phyloP scores from a whole-genome alignment of 768 basidiomycete species.

The Rhodosporidiobolus odoratus region DNA sequence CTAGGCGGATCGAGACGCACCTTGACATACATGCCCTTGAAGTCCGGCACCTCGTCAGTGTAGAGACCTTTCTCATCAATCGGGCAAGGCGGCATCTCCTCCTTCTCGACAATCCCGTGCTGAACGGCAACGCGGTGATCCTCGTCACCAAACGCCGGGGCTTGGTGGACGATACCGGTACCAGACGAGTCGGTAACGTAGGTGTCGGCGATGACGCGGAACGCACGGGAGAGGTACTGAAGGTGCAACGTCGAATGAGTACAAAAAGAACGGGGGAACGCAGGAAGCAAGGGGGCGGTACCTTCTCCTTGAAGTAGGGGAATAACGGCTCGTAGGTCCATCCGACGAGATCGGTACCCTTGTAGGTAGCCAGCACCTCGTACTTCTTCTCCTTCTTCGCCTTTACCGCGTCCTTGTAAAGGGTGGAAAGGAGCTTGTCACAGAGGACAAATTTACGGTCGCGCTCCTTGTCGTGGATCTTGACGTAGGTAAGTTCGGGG shows the following conservation, averaged over 20 bases:
- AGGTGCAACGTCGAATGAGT: neutral
- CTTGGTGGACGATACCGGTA: slow-evolving; percentile 98
- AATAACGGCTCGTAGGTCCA: slow-evolving; percentile 94
- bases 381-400: slow-evolving; percentile 79
- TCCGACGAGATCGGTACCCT: slow-evolving; percentile 87
- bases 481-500: slow-evolving; percentile 91
- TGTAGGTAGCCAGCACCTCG: slow-evolving; percentile 63
- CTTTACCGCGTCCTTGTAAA: slow-evolving; percentile 96
- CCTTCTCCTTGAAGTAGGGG: slow-evolving; percentile 93
- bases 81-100: slow-evolving; percentile 94
- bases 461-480: slow-evolving; percentile 84
- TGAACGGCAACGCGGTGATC: slow-evolving; percentile 89
- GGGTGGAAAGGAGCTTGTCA: slow-evolving; percentile 73
- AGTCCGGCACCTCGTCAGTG: slow-evolving; percentile 83
- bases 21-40: slow-evolving; percentile 83
- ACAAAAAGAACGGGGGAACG: neutral
- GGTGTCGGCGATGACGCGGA: slow-evolving; percentile 78
- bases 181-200: slow-evolving; percentile 92
- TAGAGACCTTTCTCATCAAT: slow-evolving; percentile 84
- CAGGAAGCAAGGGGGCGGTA: slow-evolving; percentile 44
- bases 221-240: slow-evolving; percentile 85
- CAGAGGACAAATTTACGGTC: slow-evolving; percentile 86
- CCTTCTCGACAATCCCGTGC: slow-evolving; percentile 71
- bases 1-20: slow-evolving; percentile 48
- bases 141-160: slow-evolving; percentile 96